These are phyloP conservation scores for Suhomyces bolitotheri DNA, from an alignment of 1,139 yeast species.

Conservation along the genomic window DNA sequence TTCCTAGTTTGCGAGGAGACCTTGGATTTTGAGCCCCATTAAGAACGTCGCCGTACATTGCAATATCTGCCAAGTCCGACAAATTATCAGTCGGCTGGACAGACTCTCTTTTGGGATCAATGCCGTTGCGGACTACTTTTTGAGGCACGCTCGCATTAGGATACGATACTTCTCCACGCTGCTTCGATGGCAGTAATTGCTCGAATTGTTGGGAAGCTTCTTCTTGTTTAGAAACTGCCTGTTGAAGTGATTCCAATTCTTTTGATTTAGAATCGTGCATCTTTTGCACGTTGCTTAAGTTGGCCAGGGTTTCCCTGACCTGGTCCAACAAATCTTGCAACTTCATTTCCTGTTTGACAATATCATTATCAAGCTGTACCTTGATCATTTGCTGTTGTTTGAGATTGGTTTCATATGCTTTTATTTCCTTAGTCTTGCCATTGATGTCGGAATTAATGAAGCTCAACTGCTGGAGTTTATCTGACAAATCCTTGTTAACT, in stretches of 20 bases:
- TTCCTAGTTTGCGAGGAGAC: constrained; percentile 1
- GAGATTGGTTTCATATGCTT: constrained; percentile 21
- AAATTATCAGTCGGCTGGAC: constrained; percentile 27
- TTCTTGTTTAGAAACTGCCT: neutral
- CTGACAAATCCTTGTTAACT: constrained; percentile 9
- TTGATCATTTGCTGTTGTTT: constrained; percentile 26
- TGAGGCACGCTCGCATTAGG: neutral
- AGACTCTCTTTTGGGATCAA: constrained; percentile 6
- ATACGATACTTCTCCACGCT: neutral
- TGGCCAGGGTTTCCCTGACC: constrained; percentile 6
- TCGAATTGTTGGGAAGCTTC: neutral
- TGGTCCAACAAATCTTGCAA: constrained; percentile 16
- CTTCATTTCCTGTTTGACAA: constrained; percentile 18
- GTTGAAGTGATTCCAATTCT: constrained; percentile 2
- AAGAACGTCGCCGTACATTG: constrained; percentile 40
- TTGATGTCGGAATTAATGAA: constrained; percentile 24
- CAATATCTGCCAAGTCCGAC: constrained; percentile 48
- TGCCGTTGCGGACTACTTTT: neutral
- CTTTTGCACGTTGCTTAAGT: constrained; percentile 4
- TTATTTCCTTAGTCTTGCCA: constrained; percentile 22
- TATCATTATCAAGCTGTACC: constrained; percentile 20
- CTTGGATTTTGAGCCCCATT: constrained; percentile 17
- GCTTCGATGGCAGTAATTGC: neutral
- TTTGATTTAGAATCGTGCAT: constrained; percentile 3
- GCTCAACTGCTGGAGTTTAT: constrained; percentile 20